Evolutionary conservation across 148 eudicot species (phyloP), one percentile per base, ranked within the genome.

Genomic region (Vaccinium corymbosum): DNA sequence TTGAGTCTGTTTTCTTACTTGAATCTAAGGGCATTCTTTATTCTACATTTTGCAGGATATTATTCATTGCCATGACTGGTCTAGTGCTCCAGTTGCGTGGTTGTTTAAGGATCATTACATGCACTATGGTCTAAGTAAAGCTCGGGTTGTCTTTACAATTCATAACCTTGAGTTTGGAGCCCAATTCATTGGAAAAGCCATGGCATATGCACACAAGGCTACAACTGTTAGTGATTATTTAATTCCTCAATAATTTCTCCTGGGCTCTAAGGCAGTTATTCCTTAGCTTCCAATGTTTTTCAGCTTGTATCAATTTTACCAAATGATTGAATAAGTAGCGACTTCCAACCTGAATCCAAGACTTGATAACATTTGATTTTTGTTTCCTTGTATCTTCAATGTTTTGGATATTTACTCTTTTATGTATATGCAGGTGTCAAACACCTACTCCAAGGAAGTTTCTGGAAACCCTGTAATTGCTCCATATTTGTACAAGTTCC

Each of bases 31-130:
- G 80, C 32, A 11, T 73, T 78, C 50, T 27, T 49, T 74, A 29
- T 66, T 73, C 25, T 55, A 61, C 57, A 19, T 80, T 56, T 85
- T 68, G 82, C 95, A 97, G 99, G 99, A 95, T 89, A 92, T 97
- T 48, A 94, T 97, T 81, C 99, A 97, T 89, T 95, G 98, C 85
- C 99, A 97, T 84, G 99, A 97, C 87, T 97, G 99, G 99, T 97
- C 98, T 75, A 97, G 96, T 91, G 99, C 99, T 93, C 98, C 99
- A 62, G 99, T 97, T 86, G 87, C 99, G 2, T 93, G 96, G 98
- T 86, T 95, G 87, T 97, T 91, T 85, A 95, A 94, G 87, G 98
- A 95, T 76, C 95, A 97, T 78, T 97, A 95, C 57, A 84, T 81
- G 84, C 96, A 97, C 66, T 95, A 92, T 89, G 96, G 99, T 84